phyloP scores from a whole-genome alignment of 495 filamentous ascomycete species.

The Recurvomyces mirabilis region DNA sequence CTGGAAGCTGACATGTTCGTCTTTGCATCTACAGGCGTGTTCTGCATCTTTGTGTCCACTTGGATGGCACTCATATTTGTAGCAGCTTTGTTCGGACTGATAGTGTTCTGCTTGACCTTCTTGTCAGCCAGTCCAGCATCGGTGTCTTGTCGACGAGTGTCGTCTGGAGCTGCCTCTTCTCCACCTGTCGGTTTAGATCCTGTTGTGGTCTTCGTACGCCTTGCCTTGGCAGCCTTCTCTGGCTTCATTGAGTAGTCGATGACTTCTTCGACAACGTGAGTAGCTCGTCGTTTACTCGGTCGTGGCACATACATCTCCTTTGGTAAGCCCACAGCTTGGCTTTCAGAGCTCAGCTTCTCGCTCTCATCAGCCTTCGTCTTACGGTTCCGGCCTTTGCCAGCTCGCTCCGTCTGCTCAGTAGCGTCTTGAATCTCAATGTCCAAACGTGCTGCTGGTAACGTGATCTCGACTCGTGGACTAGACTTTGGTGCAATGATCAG shows the following conservation, averaged over 20 bases:
- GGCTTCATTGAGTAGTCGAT: slow-evolving; percentile 26
- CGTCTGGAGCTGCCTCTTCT: too few species aligned
- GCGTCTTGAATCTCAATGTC: background rate
- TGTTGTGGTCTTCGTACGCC: slow-evolving; percentile 25
- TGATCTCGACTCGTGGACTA: slow-evolving; percentile 14
- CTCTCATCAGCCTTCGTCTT: slow-evolving; percentile 1
- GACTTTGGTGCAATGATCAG: background rate
- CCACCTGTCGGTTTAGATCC: too few species aligned
- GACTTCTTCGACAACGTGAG: slow-evolving; percentile 14
- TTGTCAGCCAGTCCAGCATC: too few species aligned
- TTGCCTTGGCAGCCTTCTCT: slow-evolving; percentile 25
- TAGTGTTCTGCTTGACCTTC: too few species aligned
- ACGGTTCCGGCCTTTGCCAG: slow-evolving; percentile 6
- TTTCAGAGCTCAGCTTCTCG: slow-evolving; percentile 22
- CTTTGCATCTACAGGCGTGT: too few species aligned
- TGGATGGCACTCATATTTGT: too few species aligned
- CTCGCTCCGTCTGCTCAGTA: background rate
- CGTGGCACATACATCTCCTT: slow-evolving; percentile 29
- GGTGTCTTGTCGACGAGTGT: too few species aligned
- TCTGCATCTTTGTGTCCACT: too few species aligned
- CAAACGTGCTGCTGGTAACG: background rate
- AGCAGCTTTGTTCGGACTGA: too few species aligned
- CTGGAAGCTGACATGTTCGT: too few species aligned
- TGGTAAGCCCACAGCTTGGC: slow-evolving; percentile 21
- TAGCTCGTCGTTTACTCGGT: slow-evolving; percentile 30